These are phyloP conservation scores for Psilocybe cyanescens DNA, from an alignment of 768 basidiomycete genomes.

Conservation along the genomic window DNA sequence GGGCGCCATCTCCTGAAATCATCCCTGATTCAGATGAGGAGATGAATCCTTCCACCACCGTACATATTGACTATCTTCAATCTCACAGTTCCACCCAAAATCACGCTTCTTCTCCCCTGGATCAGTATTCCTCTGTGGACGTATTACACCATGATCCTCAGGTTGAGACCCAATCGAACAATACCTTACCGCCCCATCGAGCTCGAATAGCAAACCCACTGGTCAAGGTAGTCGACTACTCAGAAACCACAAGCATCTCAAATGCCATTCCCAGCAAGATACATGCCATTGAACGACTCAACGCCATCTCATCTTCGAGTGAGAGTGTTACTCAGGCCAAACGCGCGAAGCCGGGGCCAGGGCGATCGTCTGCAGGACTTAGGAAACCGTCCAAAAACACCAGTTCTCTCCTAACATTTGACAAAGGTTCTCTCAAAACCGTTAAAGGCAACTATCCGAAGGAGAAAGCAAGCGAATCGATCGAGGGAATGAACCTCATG, in stretches of 20 bases:
- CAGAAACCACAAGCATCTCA: slow-evolving; percentile 31
- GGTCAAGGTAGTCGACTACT: slow-evolving; percentile 55
- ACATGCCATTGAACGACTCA: slow-evolving; percentile 36
- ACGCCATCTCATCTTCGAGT: slow-evolving; percentile 19
- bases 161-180: not conserved
- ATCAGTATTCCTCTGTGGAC: not conserved
- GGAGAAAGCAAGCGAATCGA: slow-evolving; percentile 5
- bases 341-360: slow-evolving; percentile 49
- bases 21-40: slow-evolving; percentile 38
- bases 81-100: not conserved
- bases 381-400: slow-evolving; percentile 31
- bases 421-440: slow-evolving; percentile 55
- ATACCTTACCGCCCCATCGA: slow-evolving; percentile 44
- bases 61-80: not conserved
- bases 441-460: slow-evolving; percentile 47
- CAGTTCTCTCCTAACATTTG: slow-evolving; percentile 57
- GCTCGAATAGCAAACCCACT: slow-evolving; percentile 54
- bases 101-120: not conserved
- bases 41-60: slow-evolving; percentile 10
- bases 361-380: slow-evolving; percentile 49
- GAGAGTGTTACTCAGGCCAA: slow-evolving; percentile 11
- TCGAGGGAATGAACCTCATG: slow-evolving; percentile 1
- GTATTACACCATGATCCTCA: not conserved
- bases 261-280: slow-evolving; percentile 55
- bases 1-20: slow-evolving; percentile 26